Base-by-base conservation (phyloP, 2,329 filamentous ascomycete species). In the Ceratocystis cacaofunesta region DNA sequence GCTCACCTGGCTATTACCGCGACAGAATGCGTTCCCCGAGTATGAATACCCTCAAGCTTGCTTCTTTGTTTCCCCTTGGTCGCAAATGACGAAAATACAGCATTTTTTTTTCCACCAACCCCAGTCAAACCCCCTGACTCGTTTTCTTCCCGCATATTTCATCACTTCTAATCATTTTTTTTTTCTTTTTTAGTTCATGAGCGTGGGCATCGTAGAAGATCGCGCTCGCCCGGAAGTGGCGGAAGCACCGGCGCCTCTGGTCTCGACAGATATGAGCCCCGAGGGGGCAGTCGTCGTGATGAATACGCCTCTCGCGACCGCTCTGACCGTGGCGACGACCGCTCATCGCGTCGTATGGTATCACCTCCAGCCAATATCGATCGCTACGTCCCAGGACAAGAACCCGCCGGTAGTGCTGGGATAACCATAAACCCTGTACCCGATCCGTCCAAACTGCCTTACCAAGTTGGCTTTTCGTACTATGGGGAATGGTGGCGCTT, bases 401-500 rank as follows among this genome's bases (percentile, higher is more conserved):
- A 87, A 64, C 48, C 48, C 15, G 75, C 72, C 66, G 72, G 72
- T 43, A 76, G 78, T 28, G 74, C 81, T 19, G 77, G 70, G 8
- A 46, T 77, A 25, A 71, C 78, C 0, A 75, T 78, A 19, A 92
- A 92, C 69, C 88, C 87, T 7, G 76, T 92, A 2, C 79, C 82
- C 12, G 88, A 92, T 68, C 89, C 89, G 1, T 79, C 87, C 70
- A 83, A 83, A 68, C 79, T 92, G 8, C 84, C 87, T 2, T 91
- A 88, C 68, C 89, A 92, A 72, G 89, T 92, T 65, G 89, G 89
- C 1, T 92, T 92, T 75, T 92, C 88, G 15, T 92, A 87, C 74
- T 92, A 90, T 71, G 86, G 89, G 19, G 89, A 92, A 74, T 92
- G 89, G 89, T 92, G 89, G 89, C 83, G 89, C 68, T 79, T 86